phyloP scores from a whole-genome alignment of 768 basidiomycete genomes.

The Mycena vitilis region DNA sequence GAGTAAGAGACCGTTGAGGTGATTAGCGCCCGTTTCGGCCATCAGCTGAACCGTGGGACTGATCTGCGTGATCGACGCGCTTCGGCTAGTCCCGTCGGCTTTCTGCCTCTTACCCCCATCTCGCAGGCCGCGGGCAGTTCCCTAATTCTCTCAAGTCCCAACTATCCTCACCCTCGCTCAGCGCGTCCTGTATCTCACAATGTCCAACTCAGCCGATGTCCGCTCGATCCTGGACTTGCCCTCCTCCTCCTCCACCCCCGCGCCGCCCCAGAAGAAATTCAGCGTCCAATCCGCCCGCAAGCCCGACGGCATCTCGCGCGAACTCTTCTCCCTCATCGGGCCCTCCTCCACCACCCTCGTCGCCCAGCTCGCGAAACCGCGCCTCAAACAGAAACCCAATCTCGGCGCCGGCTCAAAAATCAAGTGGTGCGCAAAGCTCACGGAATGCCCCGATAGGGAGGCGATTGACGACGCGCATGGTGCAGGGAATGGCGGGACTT shows the following conservation, averaged over 20 bases:
- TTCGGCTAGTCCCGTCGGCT: too few relatives aligned
- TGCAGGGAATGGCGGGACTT: slow-evolving; percentile 82
- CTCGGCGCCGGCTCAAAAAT: slow-evolving; percentile 69
- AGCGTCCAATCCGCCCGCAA: slow-evolving; percentile 61
- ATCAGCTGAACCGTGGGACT: too few relatives aligned
- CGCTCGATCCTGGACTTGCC: slow-evolving; percentile 84
- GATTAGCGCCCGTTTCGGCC: too few relatives aligned
- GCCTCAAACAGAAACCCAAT: slow-evolving; percentile 88
- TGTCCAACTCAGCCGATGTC: slow-evolving; percentile 85
- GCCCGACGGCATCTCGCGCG: slow-evolving; percentile 92
- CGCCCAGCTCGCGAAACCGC: slow-evolving; percentile 82
- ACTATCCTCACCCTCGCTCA: too few relatives aligned
- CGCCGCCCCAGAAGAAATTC: slow-evolving; percentile 62
- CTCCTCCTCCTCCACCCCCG: slow-evolving; percentile 54
- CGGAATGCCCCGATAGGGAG: too few relatives aligned
- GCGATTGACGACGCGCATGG: neutral
- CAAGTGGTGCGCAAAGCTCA: slow-evolving; percentile 68
- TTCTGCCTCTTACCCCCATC: too few relatives aligned
- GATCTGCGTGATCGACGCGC: too few relatives aligned
- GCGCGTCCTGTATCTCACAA: slow-evolving; percentile 38
- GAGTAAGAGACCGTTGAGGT: too few relatives aligned
- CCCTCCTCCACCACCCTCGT: slow-evolving; percentile 89
- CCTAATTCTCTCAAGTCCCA: too few relatives aligned
- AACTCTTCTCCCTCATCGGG: slow-evolving; percentile 96
- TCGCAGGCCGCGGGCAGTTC: too few relatives aligned